Evolutionary conservation across 805 yeast species (phyloP).

Genomic region (Vanderwaltozyma yarrowii): DNA sequence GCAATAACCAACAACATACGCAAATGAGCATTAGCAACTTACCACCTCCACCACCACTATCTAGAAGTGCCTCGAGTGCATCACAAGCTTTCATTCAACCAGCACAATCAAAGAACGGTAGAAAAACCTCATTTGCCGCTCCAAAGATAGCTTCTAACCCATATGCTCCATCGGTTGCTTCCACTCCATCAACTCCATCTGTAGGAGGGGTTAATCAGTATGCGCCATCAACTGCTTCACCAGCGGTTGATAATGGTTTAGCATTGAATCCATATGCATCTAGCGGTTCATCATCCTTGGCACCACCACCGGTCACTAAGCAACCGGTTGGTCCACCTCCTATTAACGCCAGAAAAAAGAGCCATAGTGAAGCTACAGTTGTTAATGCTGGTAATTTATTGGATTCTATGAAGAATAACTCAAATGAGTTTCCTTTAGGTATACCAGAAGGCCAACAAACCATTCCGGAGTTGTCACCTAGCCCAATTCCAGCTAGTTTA

Average conservation of each 20-base stretch:
- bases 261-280: slow-evolving; percentile 17
- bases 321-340: slow-evolving; percentile 30
- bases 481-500: slow-evolving; percentile 17
- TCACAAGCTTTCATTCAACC: slow-evolving; percentile 18
- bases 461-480: slow-evolving; percentile 14
- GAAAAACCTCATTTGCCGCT: neutral
- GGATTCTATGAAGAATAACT: slow-evolving; percentile 12
- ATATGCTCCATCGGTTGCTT: slow-evolving; percentile 10
- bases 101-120: neutral
- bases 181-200: slow-evolving; percentile 11
- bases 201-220: slow-evolving; percentile 31
- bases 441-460: slow-evolving; percentile 3
- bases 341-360: slow-evolving; percentile 16
- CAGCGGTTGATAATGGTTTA: slow-evolving; percentile 15
- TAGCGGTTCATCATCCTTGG: slow-evolving; percentile 10
- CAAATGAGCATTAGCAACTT: slow-evolving; percentile 6
- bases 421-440: neutral
- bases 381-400: slow-evolving; percentile 16
- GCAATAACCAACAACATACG: slow-evolving; percentile 2
- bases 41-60: slow-evolving; percentile 22
- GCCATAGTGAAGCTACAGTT: slow-evolving; percentile 11
- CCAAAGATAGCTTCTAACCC: slow-evolving; percentile 7
- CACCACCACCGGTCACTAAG: slow-evolving; percentile 15
- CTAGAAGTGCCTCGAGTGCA: slow-evolving; percentile 18
- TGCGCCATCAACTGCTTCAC: slow-evolving; percentile 26